These are phyloP conservation scores for Cladosporium sp. DNA, from an alignment of 2,329 filamentous ascomycete genomes.

Conservation along the genomic window DNA sequence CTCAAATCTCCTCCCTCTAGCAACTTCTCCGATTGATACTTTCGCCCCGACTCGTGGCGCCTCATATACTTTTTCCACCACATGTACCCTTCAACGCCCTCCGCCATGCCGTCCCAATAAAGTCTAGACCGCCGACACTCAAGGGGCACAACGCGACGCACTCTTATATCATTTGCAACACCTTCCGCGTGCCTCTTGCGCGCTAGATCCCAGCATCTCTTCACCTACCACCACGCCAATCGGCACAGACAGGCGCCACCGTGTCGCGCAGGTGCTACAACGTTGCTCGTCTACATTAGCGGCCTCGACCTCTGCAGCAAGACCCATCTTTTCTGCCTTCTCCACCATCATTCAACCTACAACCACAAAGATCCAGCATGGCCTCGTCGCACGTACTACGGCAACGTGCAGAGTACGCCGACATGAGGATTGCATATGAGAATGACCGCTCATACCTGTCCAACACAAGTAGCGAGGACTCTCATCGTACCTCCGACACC, in stretches of 20 bases:
- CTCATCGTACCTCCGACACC: conserved; percentile 15
- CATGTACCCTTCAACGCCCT: neutral
- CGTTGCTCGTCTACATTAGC: conserved; percentile 11
- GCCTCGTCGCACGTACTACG: conserved; percentile 20
- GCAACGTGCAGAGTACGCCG: conserved; percentile 25
- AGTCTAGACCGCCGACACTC: conserved; percentile 5
- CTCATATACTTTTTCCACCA: neutral
- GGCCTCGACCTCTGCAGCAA: conserved; percentile 8
- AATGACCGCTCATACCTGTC: conserved; percentile 22
- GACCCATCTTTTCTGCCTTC: conserved; percentile 11
- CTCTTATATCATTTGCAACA: conserved; percentile 6
- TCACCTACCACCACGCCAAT: neutral
- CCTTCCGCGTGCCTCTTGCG: conserved; percentile 4
- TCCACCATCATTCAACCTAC: neutral
- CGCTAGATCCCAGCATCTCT: neutral
- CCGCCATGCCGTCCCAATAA: conserved; percentile 7
- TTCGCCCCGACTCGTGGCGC: neutral
- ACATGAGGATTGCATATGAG: conserved; percentile 28
- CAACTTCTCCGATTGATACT: neutral
- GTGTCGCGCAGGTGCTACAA: conserved; percentile 11
- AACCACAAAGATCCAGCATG: conserved; percentile 4
- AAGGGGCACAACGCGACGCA: conserved; percentile 1
- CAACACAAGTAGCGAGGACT: conserved; percentile 19
- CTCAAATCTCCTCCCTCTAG: neutral
- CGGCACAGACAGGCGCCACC: conserved; percentile 9